Evolutionary conservation across 23 red algal genomes (phyloP).

Genomic region (Pyropia haitanensis): DNA sequence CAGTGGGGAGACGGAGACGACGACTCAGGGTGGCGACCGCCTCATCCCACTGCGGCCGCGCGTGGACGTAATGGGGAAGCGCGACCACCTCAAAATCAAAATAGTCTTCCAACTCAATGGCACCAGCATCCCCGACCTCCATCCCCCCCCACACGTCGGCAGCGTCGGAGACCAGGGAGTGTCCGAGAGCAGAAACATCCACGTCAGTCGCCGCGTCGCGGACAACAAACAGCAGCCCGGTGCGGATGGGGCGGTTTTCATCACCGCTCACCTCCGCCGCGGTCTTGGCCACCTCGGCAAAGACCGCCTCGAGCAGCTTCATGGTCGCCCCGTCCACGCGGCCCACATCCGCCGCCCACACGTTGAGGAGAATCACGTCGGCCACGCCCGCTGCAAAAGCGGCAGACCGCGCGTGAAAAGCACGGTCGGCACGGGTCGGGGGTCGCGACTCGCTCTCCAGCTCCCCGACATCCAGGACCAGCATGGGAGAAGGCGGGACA

Average conservation of each 20-base stretch:
- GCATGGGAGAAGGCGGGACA: too few species aligned
- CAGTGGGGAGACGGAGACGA: too few species aligned
- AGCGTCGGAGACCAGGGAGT: background rate
- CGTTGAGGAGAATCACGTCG: conserved; percentile 31
- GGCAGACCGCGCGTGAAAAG: too few species aligned
- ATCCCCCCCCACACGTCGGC: background rate
- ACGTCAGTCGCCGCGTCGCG: conserved; percentile 17
- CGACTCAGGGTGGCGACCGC: too few species aligned
- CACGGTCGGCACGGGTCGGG: too few species aligned
- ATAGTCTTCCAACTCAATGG: conserved; percentile 1
- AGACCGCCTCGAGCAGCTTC: conserved; percentile 2
- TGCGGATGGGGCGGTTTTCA: background rate
- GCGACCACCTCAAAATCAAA: conserved; percentile 16
- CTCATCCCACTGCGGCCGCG: too few species aligned
- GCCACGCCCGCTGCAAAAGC: conserved; percentile 9
- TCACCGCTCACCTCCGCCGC: too few species aligned
- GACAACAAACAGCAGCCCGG: conserved; percentile 13
- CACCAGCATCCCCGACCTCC: background rate
- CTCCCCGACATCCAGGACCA: too few species aligned
- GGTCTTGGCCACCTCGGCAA: background rate
- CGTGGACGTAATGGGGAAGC: conserved; percentile 7
- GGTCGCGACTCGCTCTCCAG: too few species aligned
- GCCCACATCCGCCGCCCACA: conserved; percentile 29
- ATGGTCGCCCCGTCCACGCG: conserved; percentile 10
- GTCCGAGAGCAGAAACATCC: background rate